These are phyloP conservation scores for Neurospora tetraspora DNA, from an alignment of 495 filamentous ascomycete genomes.

Conservation along the genomic window DNA sequence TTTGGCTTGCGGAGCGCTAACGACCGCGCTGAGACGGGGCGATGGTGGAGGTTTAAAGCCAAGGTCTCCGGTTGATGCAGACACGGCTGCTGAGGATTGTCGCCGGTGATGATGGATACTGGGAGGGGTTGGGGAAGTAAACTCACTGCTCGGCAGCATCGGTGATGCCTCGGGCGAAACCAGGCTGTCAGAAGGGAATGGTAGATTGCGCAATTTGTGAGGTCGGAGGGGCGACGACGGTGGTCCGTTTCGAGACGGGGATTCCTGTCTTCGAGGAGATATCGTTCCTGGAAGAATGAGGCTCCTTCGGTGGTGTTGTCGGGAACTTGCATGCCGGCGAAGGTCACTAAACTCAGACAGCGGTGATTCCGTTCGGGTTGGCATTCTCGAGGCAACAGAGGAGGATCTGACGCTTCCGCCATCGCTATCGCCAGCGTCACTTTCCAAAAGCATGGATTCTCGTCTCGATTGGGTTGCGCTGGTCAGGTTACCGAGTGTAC, in stretches of 20 bases:
- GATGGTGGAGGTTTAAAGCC: conserved; percentile 62
- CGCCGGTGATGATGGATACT: conserved; percentile 70
- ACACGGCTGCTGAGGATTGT: conserved; percentile 83
- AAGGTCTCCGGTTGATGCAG: conserved; percentile 43
- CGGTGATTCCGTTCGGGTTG: conserved; percentile 74
- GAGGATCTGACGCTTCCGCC: conserved; percentile 81
- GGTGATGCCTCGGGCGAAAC: conserved; percentile 85
- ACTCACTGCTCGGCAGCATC: conserved; percentile 68
- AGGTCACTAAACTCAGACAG: conserved; percentile 72
- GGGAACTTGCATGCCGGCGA: conserved; percentile 54
- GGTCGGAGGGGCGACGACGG: conserved; percentile 85
- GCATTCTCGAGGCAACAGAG: conserved; percentile 54
- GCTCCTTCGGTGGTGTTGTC: conserved; percentile 74
- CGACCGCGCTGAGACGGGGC: conserved; percentile 63
- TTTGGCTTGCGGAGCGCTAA: conserved; percentile 60
- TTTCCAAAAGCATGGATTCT: conserved; percentile 64
- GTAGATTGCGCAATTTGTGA: conserved; percentile 66
- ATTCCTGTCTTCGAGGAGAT: conserved; percentile 75
- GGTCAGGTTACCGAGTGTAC: conserved; percentile 46
- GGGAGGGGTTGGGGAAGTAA: conserved; percentile 53
- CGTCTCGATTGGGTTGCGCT: conserved; percentile 58
- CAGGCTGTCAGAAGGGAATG: conserved; percentile 61
- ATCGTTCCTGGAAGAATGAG: conserved; percentile 64
- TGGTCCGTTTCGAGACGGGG: conserved; percentile 60
- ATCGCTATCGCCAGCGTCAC: conserved; percentile 61